Percentiles rank a stretch among this genome's conserved stretches.
phyloP scores from a whole-genome alignment of 345 rosid genomes.

The Cardiospermum halicacabum region DNA sequence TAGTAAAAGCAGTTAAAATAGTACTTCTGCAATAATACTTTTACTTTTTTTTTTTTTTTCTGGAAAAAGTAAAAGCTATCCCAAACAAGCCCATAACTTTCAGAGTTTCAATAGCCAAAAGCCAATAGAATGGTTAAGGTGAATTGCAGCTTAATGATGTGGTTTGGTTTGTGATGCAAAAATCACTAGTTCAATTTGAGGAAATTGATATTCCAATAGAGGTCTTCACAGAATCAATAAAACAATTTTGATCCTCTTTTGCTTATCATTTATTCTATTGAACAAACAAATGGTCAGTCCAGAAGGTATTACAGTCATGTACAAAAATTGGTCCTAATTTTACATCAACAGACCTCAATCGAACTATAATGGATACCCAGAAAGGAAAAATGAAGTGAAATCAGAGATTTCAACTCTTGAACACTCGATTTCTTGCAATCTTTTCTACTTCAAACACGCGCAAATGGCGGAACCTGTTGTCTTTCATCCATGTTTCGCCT shows the following conservation, averaged over 20 bases:
- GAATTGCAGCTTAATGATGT: not conserved
- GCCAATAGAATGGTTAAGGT: not conserved
- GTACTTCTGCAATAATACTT: no score
- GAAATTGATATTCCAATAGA: no score
- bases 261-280: not conserved
- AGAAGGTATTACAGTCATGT: not conserved
- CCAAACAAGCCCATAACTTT: no score
- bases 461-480: conserved; percentile 58
- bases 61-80: no score
- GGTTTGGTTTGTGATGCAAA: not conserved
- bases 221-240: not conserved
- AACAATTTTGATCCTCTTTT: not conserved
- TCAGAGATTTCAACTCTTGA: conserved; percentile 19
- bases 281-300: not conserved
- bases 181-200: no score
- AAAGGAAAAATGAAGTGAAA: not conserved
- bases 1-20: no score
- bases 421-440: conserved; percentile 51
- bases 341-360: not conserved
- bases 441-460: conserved; percentile 54
- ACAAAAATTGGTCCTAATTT: not conserved
- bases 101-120: no score
- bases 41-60: no score
- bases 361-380: not conserved
- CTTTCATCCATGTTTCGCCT: conserved; percentile 49